Percentiles rank a stretch among this genome's conserved stretches.
Conservation (phyloP, 2,329 filamentous ascomycete genomes). For the Penicillium corylophilum region DNA sequence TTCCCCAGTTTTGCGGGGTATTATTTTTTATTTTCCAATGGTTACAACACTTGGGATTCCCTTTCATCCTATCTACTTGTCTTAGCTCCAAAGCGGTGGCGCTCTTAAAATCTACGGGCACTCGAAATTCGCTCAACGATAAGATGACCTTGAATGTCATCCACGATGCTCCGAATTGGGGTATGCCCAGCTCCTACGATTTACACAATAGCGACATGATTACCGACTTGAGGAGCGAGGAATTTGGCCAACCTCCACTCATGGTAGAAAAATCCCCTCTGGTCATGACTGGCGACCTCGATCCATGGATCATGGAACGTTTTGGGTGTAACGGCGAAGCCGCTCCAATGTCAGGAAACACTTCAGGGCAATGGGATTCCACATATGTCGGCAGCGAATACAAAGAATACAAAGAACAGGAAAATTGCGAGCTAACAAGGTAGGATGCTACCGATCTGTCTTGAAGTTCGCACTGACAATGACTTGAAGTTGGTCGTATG, state of each 20-base stretch:
- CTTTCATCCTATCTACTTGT: not conserved
- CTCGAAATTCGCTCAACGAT: not conserved
- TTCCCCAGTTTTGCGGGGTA: slow-evolving; percentile 13
- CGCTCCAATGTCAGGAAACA: not conserved
- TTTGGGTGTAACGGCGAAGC: not conserved
- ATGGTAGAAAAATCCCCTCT: not conserved
- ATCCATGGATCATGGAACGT: not conserved
- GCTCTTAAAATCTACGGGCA: not conserved
- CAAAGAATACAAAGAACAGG: not conserved
- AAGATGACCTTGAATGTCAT: not conserved
- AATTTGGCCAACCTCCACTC: not conserved
- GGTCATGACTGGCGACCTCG: not conserved
- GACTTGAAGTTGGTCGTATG: not conserved
- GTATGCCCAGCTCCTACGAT: not conserved
- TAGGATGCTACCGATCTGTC: not conserved
- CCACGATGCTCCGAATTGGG: not conserved
- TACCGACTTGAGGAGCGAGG: not conserved
- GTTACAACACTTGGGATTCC: not conserved
- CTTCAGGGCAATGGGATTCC: not conserved
- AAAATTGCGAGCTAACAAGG: not conserved
- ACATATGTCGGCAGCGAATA: not conserved
- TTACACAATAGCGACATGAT: not conserved
- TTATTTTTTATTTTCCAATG: not conserved
- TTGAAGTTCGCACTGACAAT: not conserved
- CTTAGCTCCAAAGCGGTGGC: not conserved